A percentile compares a stretch with the other conserved stretches of the same genome.
Conservation (phyloP, 2,329 filamentous ascomycete genomes). For the Ophiosphaerella korrae region DNA sequence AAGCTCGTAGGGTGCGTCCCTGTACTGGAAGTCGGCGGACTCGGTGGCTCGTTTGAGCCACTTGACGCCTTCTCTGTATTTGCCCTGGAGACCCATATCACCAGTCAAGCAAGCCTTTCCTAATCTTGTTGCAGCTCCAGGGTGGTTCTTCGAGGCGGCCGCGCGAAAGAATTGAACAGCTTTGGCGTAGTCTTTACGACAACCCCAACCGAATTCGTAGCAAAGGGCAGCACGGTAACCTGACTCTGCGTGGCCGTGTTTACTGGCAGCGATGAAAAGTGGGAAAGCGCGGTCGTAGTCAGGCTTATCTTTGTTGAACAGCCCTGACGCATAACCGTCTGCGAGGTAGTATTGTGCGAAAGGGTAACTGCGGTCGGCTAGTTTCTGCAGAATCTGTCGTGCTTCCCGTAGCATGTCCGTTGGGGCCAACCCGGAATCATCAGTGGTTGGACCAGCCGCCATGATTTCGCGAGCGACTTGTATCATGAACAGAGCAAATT, state of each 20-base stretch:
- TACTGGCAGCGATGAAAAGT: slow-evolving; percentile 89
- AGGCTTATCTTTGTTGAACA: slow-evolving; percentile 93
- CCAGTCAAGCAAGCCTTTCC: slow-evolving; percentile 88
- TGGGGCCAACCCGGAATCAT: slow-evolving; percentile 53
- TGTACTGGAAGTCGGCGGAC: slow-evolving; percentile 88
- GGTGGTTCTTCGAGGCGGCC: slow-evolving; percentile 90
- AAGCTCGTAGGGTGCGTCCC: slow-evolving; percentile 88
- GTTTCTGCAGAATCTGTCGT: slow-evolving; percentile 82
- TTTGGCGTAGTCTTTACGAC: slow-evolving; percentile 84
- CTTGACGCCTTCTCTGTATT: slow-evolving; percentile 89
- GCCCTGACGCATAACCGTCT: slow-evolving; percentile 89
- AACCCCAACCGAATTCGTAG: slow-evolving; percentile 99
- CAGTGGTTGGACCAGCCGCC: slow-evolving; percentile 31
- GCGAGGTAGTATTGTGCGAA: slow-evolving; percentile 98
- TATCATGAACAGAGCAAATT: slow-evolving; percentile 93
- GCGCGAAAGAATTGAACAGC: slow-evolving; percentile 92
- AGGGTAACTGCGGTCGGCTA: slow-evolving; percentile 87
- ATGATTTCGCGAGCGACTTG: slow-evolving; percentile 79
- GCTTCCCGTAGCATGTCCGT: slow-evolving; percentile 81
- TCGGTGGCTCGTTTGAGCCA: slow-evolving; percentile 96
- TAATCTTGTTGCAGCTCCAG: slow-evolving; percentile 90
- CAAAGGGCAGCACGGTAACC: slow-evolving; percentile 91
- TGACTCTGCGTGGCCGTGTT: slow-evolving; percentile 96
- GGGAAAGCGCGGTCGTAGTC: slow-evolving; percentile 92
- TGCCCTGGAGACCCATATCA: slow-evolving; percentile 81